These are phyloP conservation scores for Starmerella floris DNA, from an alignment of 805 yeast species.

Conservation along the genomic window DNA sequence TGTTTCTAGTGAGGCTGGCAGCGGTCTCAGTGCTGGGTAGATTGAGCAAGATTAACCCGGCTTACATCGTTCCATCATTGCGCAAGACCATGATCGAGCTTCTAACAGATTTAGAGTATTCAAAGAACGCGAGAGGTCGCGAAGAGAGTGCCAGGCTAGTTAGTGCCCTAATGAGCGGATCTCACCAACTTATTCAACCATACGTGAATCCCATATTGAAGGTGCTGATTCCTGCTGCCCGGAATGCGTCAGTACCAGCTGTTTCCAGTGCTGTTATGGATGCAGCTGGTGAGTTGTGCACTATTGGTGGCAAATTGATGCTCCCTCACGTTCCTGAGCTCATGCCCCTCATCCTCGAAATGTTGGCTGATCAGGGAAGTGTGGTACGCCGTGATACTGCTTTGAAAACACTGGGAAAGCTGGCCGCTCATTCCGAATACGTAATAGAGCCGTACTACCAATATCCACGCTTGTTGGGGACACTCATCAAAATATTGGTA, in stretches of 20 bases:
- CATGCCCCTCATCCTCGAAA: conserved; percentile 78
- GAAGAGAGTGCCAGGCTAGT: conserved; percentile 78
- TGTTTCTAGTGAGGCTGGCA: conserved; percentile 64
- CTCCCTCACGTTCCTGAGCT: conserved; percentile 54
- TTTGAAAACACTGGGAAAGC: conserved; percentile 69
- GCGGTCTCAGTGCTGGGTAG: conserved; percentile 74
- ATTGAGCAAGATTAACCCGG: conserved; percentile 76
- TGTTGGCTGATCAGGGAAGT: conserved; percentile 88
- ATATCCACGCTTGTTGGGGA: conserved; percentile 76
- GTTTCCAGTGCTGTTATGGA: conserved; percentile 77
- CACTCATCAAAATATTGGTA: conserved; percentile 66
- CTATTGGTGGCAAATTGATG: conserved; percentile 79
- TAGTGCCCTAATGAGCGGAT: conserved; percentile 58
- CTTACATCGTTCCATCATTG: conserved; percentile 85
- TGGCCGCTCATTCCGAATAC: conserved; percentile 83
- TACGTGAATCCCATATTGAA: conserved; percentile 85
- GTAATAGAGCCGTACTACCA: conserved; percentile 87
- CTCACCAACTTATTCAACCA: conserved; percentile 74
- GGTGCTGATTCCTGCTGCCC: conserved; percentile 62
- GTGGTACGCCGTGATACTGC: conserved; percentile 82
- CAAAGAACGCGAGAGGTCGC: conserved; percentile 57
- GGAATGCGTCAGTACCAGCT: conserved; percentile 49
- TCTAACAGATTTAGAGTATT: conserved; percentile 71
- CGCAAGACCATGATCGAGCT: conserved; percentile 77
- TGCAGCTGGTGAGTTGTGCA: conserved; percentile 79